Evolutionary conservation across 371 early-diverging fungal genomes (phyloP), one percentile per base, ranked within the genome.

Genomic region (Coemansia sp.): DNA sequence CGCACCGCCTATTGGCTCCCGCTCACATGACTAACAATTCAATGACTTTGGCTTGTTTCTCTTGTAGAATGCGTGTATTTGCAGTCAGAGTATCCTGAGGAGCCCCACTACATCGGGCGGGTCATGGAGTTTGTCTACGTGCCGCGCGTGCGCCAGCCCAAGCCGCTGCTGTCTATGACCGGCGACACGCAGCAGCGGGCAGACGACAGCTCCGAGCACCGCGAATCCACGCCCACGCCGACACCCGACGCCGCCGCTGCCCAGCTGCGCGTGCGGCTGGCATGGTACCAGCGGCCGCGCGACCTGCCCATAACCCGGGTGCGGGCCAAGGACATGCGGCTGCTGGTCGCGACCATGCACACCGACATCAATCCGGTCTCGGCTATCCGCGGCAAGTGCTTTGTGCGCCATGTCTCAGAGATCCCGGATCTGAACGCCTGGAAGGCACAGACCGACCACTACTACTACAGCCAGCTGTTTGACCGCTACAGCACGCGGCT

Each of bases 261-360:
- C 12, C 72, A 63, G 64, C 65, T 78, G 84, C 41, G 84, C 79
- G 61, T 87, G 79, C 43, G 85, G 81, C 61, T 92, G 66, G 93
- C 90, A 30, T 91, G 91, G 92, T 93, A 86, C 66, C 91, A 89
- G 66, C 83, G 94, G 8, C 88, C 91, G 4, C 83, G 85, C 51
- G 94, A 94, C 70, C 84, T 93, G 60, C 81, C 87, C 57, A 72
- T 81, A 5, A 76, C 81, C n/a, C 83, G 88, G 8, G 57, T 61
- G 11, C 87, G 84, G 56, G 78, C 81, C 11, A 82, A 86, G 57
- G 93, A 93, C 81, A 82, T 86, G 38, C 83, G 89, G 4, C 77
- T 89, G 5, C 77, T 94, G 34, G 81, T 93, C 5, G 94, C 94
- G 5, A 90, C 91, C 35, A 93, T 94, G 93, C 88, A 94, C 78